Percentiles rank a stretch among this genome's conserved stretches.
Evolutionary conservation across 2,329 filamentous ascomycete species (phyloP).

Genomic region (Aspergillus persii): DNA sequence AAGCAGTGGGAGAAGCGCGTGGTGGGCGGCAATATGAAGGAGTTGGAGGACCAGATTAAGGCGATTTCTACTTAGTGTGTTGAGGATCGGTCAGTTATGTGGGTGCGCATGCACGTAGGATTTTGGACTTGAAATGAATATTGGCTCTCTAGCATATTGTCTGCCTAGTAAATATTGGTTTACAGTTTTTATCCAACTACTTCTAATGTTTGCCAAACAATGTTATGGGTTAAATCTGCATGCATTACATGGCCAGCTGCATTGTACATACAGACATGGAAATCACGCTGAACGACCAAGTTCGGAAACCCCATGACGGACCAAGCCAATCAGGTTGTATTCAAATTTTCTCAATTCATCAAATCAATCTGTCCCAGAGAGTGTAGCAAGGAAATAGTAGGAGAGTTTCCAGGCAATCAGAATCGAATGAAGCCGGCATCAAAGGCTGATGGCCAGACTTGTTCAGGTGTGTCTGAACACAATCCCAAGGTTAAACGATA

Average conservation of each 20-base stretch:
- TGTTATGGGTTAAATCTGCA: not conserved
- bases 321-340: not conserved
- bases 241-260: not conserved
- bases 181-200: too few relatives aligned
- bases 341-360: conserved; percentile 1
- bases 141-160: too few relatives aligned
- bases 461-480: conserved; percentile 5
- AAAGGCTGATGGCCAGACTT: conserved; percentile 6
- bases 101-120: too few relatives aligned
- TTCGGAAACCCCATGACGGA: not conserved
- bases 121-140: too few relatives aligned
- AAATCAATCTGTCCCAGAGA: conserved; percentile 9
- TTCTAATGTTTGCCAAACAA: not conserved
- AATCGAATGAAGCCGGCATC: not conserved
- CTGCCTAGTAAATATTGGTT: too few relatives aligned
- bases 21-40: conserved; percentile 28
- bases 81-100: not conserved
- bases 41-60: conserved; percentile 29
- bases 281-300: not conserved
- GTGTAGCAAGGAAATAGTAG: conserved; percentile 3
- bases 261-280: not conserved
- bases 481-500: conserved; percentile 1
- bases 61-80: conserved; percentile 5
- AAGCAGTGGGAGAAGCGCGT: conserved; percentile 29
- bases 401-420: not conserved